Evolutionary conservation across 768 basidiomycete species (phyloP).

Genomic region (Leccinum imitatum): DNA sequence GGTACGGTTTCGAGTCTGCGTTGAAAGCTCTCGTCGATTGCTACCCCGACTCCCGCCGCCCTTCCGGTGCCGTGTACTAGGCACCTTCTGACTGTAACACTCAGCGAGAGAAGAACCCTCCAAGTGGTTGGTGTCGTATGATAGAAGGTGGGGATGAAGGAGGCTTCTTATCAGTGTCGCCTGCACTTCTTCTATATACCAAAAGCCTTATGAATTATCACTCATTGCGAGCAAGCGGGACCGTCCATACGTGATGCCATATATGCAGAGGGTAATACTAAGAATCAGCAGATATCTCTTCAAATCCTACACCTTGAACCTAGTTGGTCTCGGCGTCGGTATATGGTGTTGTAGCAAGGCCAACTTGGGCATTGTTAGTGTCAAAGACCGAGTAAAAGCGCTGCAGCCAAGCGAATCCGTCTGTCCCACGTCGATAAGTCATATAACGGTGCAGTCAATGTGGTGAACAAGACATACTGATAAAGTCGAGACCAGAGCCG

Average conservation of each 20-base stretch:
- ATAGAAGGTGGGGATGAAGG: too few species aligned
- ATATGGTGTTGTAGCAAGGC: slow-evolving; percentile 33
- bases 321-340: slow-evolving; percentile 36
- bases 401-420: slow-evolving; percentile 58
- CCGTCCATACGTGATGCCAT: neutral
- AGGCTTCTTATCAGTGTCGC: too few species aligned
- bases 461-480: slow-evolving; percentile 43
- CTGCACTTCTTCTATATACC: too few species aligned
- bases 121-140: too few species aligned
- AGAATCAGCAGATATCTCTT: neutral
- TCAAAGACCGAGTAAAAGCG: slow-evolving; percentile 60
- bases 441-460: neutral
- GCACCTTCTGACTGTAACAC: too few species aligned
- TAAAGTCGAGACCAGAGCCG: slow-evolving; percentile 64
- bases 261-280: neutral
- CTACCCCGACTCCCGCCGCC: too few species aligned
- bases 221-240: too few species aligned
- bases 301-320: neutral
- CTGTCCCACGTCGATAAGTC: slow-evolving; percentile 27
- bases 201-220: too few species aligned
- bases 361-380: slow-evolving; percentile 28
- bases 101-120: too few species aligned
- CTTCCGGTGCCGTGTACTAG: too few species aligned
- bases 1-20: too few species aligned
- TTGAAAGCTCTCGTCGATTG: too few species aligned